phyloP scores from a whole-genome alignment of 331 rosid genomes.

The Saraca asoca region DNA sequence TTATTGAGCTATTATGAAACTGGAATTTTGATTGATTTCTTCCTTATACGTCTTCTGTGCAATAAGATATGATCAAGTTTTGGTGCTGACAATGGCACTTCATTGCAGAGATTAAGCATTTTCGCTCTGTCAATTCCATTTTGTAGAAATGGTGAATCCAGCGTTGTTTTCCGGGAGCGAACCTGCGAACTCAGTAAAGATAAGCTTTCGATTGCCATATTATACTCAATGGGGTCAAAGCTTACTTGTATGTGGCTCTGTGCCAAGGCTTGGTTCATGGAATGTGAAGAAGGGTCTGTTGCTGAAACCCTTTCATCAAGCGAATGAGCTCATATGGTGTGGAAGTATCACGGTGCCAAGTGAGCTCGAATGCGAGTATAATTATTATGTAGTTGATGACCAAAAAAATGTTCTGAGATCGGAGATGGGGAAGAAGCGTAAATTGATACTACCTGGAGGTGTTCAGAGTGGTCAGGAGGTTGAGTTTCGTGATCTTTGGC shows the following conservation, averaged over 20 bases:
- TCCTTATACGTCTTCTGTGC: slow-evolving; percentile 7
- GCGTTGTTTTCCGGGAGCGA: slow-evolving; percentile 59
- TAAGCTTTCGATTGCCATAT: slow-evolving; percentile 81
- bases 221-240: slow-evolving; percentile 89
- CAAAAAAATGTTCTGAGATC: slow-evolving; percentile 59
- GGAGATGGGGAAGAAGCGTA: slow-evolving; percentile 83
- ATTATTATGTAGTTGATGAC: slow-evolving; percentile 83
- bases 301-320: slow-evolving; percentile 69
- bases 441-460: slow-evolving; percentile 55
- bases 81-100: slow-evolving; percentile 24
- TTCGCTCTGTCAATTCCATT: slow-evolving; percentile 43
- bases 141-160: slow-evolving; percentile 58
- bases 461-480: slow-evolving; percentile 66
- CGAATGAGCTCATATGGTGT: slow-evolving; percentile 74
- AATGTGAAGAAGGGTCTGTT: slow-evolving; percentile 80
- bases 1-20: slow-evolving; percentile 2
- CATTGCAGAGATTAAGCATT: slow-evolving; percentile 28
- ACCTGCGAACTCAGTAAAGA: slow-evolving; percentile 55
- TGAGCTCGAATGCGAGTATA: slow-evolving; percentile 70
- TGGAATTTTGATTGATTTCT: slow-evolving; percentile 12
- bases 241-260: slow-evolving; percentile 86
- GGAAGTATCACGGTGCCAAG: slow-evolving; percentile 70
- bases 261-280: slow-evolving; percentile 79
- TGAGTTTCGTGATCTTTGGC: slow-evolving; percentile 89
- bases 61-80: background rate